These are phyloP conservation scores for Claviceps spartinae DNA, from an alignment of 2,329 filamentous ascomycete species.

Conservation along the genomic window DNA sequence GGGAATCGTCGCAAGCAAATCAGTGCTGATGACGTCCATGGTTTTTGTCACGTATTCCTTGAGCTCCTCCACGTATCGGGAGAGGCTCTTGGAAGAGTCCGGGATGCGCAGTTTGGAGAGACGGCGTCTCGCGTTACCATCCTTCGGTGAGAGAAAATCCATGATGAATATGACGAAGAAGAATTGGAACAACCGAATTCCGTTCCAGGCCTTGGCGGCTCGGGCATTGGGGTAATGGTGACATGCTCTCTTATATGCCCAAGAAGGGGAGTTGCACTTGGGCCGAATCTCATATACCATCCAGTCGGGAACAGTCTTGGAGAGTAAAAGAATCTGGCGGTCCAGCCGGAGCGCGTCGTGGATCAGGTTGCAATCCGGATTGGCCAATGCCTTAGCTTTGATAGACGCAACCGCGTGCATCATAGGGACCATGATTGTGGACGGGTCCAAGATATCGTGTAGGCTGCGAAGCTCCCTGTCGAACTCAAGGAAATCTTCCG, in stretches of 20 bases:
- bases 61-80: slow-evolving; percentile 2
- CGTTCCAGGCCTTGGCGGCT: slow-evolving; percentile 2
- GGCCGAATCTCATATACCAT: slow-evolving; percentile 4
- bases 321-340: slow-evolving; percentile 5
- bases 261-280: neutral
- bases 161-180: neutral
- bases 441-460: neutral
- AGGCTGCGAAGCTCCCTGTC: slow-evolving; percentile 5
- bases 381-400: slow-evolving; percentile 3
- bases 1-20: slow-evolving; percentile 12
- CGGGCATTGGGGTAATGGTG: slow-evolving; percentile 10
- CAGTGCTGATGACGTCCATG: slow-evolving; percentile 9
- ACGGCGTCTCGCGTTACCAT: neutral
- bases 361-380: slow-evolving; percentile 4
- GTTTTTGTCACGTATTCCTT: slow-evolving; percentile 4
- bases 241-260: slow-evolving; percentile 8
- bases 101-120: neutral
- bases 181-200: neutral
- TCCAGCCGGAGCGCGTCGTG: slow-evolving; percentile 12
- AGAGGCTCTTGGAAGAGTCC: neutral
- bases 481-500: slow-evolving; percentile 9
- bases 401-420: slow-evolving; percentile 4
- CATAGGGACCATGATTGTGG: neutral
- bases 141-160: neutral
- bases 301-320: neutral